Evolutionary conservation across 2,329 filamentous ascomycete genomes (phyloP).

Genomic region (Ophiocordyceps sinensis): DNA sequence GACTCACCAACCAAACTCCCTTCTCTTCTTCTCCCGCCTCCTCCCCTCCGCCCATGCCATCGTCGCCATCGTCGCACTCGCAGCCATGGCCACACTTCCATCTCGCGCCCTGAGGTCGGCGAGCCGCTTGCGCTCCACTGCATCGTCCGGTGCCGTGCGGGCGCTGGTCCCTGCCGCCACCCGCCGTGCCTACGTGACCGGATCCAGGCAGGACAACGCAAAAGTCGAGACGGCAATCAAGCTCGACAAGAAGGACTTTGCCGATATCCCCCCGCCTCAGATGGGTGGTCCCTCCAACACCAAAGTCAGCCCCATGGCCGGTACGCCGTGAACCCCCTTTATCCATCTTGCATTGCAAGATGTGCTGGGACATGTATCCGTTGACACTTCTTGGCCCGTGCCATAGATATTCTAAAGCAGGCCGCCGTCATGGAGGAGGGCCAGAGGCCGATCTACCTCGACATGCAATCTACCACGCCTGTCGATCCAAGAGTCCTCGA

Average conservation of each 20-base stretch:
- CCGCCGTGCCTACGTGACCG: constrained; percentile 64
- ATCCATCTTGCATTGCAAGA: not conserved
- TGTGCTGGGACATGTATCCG: not conserved
- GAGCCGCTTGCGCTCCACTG: constrained; percentile 36
- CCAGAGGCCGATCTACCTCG: constrained; percentile 86
- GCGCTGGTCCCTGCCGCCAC: not conserved
- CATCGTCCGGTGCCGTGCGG: constrained; percentile 11
- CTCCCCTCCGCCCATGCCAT: constrained; percentile 4
- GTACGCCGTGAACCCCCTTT: constrained; percentile 9
- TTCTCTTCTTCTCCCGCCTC: constrained; percentile 7
- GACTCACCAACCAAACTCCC: not conserved
- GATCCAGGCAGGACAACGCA: constrained; percentile 64
- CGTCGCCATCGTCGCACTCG: constrained; percentile 9
- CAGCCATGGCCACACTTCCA: constrained; percentile 47
- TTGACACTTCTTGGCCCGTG: not conserved
- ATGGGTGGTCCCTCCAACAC: constrained; percentile 24
- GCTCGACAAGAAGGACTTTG: constrained; percentile 73
- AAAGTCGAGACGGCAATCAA: constrained; percentile 81
- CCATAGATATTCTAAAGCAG: constrained; percentile 66
- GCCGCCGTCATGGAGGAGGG: constrained; percentile 89
- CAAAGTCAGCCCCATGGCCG: constrained; percentile 67
- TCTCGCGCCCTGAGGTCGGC: constrained; percentile 63
- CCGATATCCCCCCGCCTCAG: constrained; percentile 28
- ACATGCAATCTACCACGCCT: constrained; percentile 96
- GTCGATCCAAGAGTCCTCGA: constrained; percentile 90